Evolutionary conservation across 805 yeast species (phyloP), one percentile per base, ranked within the genome.

Genomic region (Scheffersomyces amazonensis): DNA sequence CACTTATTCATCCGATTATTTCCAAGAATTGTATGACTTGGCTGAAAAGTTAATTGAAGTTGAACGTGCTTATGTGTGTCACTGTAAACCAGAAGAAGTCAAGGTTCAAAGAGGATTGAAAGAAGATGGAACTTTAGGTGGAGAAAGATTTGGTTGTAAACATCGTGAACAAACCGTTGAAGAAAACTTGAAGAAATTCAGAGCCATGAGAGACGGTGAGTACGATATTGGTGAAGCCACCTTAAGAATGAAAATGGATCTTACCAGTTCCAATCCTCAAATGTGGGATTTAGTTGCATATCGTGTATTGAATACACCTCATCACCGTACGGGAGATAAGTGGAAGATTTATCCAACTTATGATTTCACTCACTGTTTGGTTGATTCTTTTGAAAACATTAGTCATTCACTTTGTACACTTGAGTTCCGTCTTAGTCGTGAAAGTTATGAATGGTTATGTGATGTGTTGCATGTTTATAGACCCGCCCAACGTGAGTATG

Each of bases 261-360:
- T 93, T 46, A 58, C 64, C 7, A 85, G 93, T 13, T 96, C 96
- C 46, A 86, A 87, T 47, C 99, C 99, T 13, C 99, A 93, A 69
- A 93, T 93, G 99, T 93, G 99, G 99, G 99, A 93, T 66, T 75
- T 93, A 48, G 93, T 93, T 45, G 99, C 99, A 10, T 93, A 93
- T 69, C 80, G 99, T 62, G 96, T 93, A 3, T 73, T 93, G 52
- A 76, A 91, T 52, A 89, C 96, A 11, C 79, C 89, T 23, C 99
- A 93, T 66, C 95, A 91, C 66, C 83, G 98, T 68, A 93, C 99
- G 10, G 99, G 98, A 40, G 83, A 80, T 58, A 87, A 87, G 65
- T 93, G 99, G 99, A 87, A 85, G 66, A 91, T 93, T 44, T 93
- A 93, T 58, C 99, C 99, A 49, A 93, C 99, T 17, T 93, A 93